Base-by-base conservation (phyloP, 2,329 filamentous ascomycete species). In the Aspergillus fijiensis region DNA sequence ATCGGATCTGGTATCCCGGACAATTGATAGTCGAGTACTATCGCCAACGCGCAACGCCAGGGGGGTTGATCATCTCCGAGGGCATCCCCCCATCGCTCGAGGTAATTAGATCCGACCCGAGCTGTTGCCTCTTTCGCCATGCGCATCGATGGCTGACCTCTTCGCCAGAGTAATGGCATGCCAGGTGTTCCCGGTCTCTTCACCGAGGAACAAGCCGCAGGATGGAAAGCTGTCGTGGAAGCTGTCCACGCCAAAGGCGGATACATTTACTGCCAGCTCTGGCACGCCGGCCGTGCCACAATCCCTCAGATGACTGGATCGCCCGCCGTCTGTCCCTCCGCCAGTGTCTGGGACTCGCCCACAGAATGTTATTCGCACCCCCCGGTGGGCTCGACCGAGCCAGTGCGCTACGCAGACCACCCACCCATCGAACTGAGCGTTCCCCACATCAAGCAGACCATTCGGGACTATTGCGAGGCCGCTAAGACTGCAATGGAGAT, bases 401-500 rank as follows among this genome's bases (percentile, higher is more conserved):
- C 69, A 49, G 70, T 76, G 68, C 77, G 60, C 62, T 81, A 78
- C 62, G 60, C 70, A 10, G 78, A 80, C 62, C 77, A 79, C 23
- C 74, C 70, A n/a, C 79, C 73, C 16, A 77, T 78, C 60, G 80
- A 72, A 60, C 59, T 82, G 65, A 80, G 77, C 0, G 72, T 79
- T 25, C 75, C 77, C 1, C 80, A 81, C 57, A 81, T 83, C 63
- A 70, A 77, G 58, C 63, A 68, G 35, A 79, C 77, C 3, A 78
- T 81, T 33, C 62, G 66, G 0, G 79, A 81, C 63, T 83, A 79
- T 64, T 79, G 76, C 57, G 60, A 63, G 3, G 79, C 80, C 1
- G 80, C 81, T 1, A 72, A 74, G 62, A 81, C 71, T 66, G 85
- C 85, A 0, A 77, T 87, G 27, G 79, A 82, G 50, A 80, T 79